Evolutionary conservation across 192 early-diverging fungal species (phyloP), one percentile per base, ranked within the genome.

Genomic region (Backusella tarrabulga): DNA sequence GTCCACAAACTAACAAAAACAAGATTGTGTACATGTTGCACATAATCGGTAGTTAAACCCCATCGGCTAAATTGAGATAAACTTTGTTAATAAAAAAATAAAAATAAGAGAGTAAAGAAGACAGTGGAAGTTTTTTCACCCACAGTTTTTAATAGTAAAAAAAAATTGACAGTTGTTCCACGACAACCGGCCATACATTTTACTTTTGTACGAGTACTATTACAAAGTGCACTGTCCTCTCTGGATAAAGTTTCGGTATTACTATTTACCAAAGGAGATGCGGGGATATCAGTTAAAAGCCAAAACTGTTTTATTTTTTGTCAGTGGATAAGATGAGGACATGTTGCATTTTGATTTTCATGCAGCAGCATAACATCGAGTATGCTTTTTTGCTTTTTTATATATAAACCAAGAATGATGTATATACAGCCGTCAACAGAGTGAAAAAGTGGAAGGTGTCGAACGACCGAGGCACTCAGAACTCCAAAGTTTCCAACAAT

Each of bases 261-360:
- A 63, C 56, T 63, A 63, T 63, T 63, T 63, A 26, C 56, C 56
- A 63, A 63, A 23, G 56, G 56, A 29, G 56, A 63, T 63, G 56
- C 56, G 56, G 26, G 56, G 23, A 63, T 63, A 63, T 63, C 23
- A 63, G 3, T 23, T 0, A 29, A 29, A 29, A 12, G 26, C 15
- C 19, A 29, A 32, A 32, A 3, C 56, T 63, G 19, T 29, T 63
- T 26, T 63, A 26, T 0, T 54, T 54, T 21, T 54, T 44, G 14
- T 50, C 12, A 63, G 56, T 29, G 56, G 23, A 32, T 26, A 63
- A 23, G 56, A 63, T 11, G 9, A 63, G 7, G 23, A 4, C 12
- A 26, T 11, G 12, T 12, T 29, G 23, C 19, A 9, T 14, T 29
- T 23, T 26, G 29, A n/a, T 26, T 60, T n/a, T 23, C 11, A 26